These are phyloP conservation scores for Phytophthora constricta DNA, from an alignment of 352 stramenopile species.

Conservation along the genomic window DNA sequence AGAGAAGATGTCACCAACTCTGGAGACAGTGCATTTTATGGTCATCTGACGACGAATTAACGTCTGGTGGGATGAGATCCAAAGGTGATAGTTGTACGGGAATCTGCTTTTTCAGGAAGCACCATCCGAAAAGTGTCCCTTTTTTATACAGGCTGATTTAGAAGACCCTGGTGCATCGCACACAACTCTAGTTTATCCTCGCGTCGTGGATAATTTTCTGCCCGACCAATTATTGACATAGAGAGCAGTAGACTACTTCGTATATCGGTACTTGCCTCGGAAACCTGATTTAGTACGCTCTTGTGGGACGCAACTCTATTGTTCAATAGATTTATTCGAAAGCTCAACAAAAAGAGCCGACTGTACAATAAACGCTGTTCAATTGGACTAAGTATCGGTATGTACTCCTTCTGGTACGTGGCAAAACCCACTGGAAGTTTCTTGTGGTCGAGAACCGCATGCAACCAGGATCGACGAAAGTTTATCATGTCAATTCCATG, in stretches of 20 bases:
- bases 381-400: background rate
- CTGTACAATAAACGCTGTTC: background rate
- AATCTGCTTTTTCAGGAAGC: no score
- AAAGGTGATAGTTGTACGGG: no score
- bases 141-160: no score
- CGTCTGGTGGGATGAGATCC: no score
- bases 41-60: no score
- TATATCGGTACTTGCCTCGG: background rate
- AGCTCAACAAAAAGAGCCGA: background rate
- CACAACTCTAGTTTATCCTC: background rate
- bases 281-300: background rate
- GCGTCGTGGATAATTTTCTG: background rate
- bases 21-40: no score
- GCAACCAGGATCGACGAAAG: background rate
- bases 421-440: conserved; percentile 3
- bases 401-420: background rate
- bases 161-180: background rate
- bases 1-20: no score
- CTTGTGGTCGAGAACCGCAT: background rate
- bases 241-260: background rate
- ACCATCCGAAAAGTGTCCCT: no score
- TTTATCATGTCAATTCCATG: conserved; percentile 10
- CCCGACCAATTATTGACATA: background rate
- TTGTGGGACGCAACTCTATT: background rate
- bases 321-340: background rate